These are phyloP conservation scores for Bjerkandera adusta DNA, from an alignment of 1,284 basidiomycete genomes.

Conservation along the genomic window DNA sequence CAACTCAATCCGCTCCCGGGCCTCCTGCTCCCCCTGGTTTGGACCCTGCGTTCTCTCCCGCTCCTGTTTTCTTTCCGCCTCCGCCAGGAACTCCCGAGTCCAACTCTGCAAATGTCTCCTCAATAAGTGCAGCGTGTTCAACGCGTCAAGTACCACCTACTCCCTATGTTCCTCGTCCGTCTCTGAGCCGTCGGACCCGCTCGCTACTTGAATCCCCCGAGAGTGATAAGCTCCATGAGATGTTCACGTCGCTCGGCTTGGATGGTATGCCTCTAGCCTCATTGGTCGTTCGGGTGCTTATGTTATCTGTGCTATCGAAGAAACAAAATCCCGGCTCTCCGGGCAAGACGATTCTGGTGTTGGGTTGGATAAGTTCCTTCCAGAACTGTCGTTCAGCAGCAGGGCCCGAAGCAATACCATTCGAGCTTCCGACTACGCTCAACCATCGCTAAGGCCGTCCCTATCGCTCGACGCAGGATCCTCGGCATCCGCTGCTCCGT, in stretches of 20 bases:
- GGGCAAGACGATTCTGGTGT: slow-evolving; percentile 17
- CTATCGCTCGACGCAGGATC: slow-evolving; percentile 10
- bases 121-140: background rate
- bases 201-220: slow-evolving; percentile 13
- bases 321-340: background rate
- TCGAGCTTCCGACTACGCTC: slow-evolving; percentile 41
- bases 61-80: slow-evolving; percentile 6
- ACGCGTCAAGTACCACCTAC: background rate
- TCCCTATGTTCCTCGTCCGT: background rate
- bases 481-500: background rate
- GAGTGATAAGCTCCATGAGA: slow-evolving; percentile 28
- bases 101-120: background rate
- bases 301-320: too few species aligned
- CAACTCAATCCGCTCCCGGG: background rate
- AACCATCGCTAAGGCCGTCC: slow-evolving; percentile 19
- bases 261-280: slow-evolving; percentile 24
- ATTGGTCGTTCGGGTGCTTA: too few species aligned
- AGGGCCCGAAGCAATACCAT: slow-evolving; percentile 44
- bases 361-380: slow-evolving; percentile 6
- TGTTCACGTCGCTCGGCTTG: slow-evolving; percentile 31
- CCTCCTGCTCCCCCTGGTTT: slow-evolving; percentile 4
- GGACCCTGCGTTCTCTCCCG: slow-evolving; percentile 18
- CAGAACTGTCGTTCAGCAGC: slow-evolving; percentile 3
- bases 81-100: background rate
- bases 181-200: background rate